Evolutionary conservation across 2,329 filamentous ascomycete species (phyloP), one percentile per base, ranked within the genome.

Genomic region (Cryphonectria nitschkei): DNA sequence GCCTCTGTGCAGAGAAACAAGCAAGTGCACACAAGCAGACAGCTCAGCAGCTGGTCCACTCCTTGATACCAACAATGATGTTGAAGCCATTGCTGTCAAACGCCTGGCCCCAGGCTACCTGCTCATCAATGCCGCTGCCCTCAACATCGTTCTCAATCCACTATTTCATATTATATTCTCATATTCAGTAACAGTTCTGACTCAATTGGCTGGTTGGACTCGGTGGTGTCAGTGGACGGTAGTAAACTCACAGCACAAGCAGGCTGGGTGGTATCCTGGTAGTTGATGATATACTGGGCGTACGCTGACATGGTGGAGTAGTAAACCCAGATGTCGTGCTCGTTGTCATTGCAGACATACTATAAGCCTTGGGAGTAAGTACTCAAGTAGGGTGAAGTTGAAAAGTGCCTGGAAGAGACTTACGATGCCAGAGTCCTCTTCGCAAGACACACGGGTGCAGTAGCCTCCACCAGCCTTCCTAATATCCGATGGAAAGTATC

Each of bases 261-360:
- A 7, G 22, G n/a, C 37, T 64, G 61, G 22, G 37, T 46, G 26
- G 37, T 3, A 26, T 46, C n/a, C n/a, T 32, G n/a, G n/a, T 64
- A 64, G n/a, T 46, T 46, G n/a, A 46, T 29, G 39, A 64, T 46
- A n/a, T 46, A 64, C 26, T 46, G 61, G 22, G 61, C 37, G 7
- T 64, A 50, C 2, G 61, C 61, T n/a, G 61, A 39, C 41, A 64
- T 64, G 37, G 34, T 64, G 39, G 37, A 39, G 41, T 64, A 64
- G 14, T 41, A 29, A 14, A 43, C 41, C 61, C 37, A 43, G 61
- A 64, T 64, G n/a, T 64, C 16, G 34, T 43, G 14, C 7, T 64
- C 39, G 22, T 64, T 64, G 41, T 46, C 41, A 22, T 64, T 64
- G 39, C 61, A 64, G 61, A 64, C 61, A 29, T 64, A 46, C 61